Evolutionary conservation across 2,329 filamentous ascomycete species (phyloP), one percentile per base, ranked within the genome.

Genomic region (Pseudocercospora macadamiae): DNA sequence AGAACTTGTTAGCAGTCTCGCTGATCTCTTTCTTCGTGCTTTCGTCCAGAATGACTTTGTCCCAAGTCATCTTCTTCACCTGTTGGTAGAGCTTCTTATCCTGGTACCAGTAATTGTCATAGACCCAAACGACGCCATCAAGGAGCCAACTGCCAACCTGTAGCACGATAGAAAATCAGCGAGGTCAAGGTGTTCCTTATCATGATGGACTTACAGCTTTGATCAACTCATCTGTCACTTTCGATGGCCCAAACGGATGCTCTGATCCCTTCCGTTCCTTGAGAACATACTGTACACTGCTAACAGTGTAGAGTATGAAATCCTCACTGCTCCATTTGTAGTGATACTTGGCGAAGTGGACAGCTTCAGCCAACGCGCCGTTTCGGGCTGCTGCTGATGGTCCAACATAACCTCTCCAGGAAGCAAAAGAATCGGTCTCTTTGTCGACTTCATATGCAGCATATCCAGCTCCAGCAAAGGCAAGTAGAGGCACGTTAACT

Each of bases 11-110:
- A 6, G 73, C 75, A 16, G 71, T 65, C 34, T 61, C 53, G 2
- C 72, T 71, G n/a, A 80, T 67, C 18, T 75, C 76, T 44, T 74
- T 72, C 66, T 80, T 80, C 71, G 77, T 73, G 18, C 68, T 68
- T 25, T 75, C 70, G 55, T 80, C 76, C 12, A 81, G 67, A 47
- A 80, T 80, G n/a, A 80, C 77, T 51, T 80, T 76, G 21, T 77
- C 73, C 77, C 78, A 80, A 23, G 63, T 69, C 6, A 75, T 70
- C 61, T 78, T 77, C 64, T 74, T 62, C 14, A 79, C 75, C 59
- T 74, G 66, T 21, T 73, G 59, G 63, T 71, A 79, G 5, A 79
- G 66, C 34, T 71, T 67, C 14, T 71, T 70, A 59, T 71, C 73
- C 47, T 73, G 74, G 9, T 66, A 66, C 78, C 78, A 80, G 62